Base-by-base conservation (phyloP, 2,329 filamentous ascomycete genomes). In the Exutisphaerella laricina region DNA sequence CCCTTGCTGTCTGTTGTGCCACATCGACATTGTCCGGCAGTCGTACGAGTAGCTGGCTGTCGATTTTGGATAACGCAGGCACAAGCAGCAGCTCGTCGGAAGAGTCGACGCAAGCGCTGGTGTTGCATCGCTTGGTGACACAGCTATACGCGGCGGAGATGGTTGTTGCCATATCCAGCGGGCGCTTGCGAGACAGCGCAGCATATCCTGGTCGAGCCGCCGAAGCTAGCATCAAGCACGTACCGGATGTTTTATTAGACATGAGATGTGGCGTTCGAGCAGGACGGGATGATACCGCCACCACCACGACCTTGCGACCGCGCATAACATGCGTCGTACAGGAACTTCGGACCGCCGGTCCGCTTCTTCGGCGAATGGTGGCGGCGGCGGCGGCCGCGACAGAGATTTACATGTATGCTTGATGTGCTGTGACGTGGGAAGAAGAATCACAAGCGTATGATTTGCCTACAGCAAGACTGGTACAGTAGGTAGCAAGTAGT, bases 61-160 rank as follows among this genome's bases (percentile, higher is more conserved):
- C 8, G 6, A 6, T n/a, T 12, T 14, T 8, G 5, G 31, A 34
- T 34, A 21, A 13, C 8, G 33, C 33, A n/a, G 20, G 3, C 33
- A 35, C 33, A 12, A 35, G 18, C 33, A 20, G 18, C 18, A 12
- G 33, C 20, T 35, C 5, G 18, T n/a, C n/a, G n/a, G n/a, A n/a
- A n/a, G n/a, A n/a, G n/a, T n/a, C n/a, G n/a, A n/a, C n/a, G n/a
- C n/a, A n/a, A n/a, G 17, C 14, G 33, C 33, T 35, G 21, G 33
- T 20, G 33, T 35, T 35, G 33, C 33, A 35, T 23, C 33, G 33
- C 33, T 23, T 35, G 33, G 33, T 35, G 33, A 35, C 33, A 22
- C 33, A 35, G 33, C 33, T 14, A 35, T 22, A 35, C 20, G 18
- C 8, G 33, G 20, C 9, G 18, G 20, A 35, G 20, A 23, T 35